Evolutionary conservation across 352 stramenopile species (phyloP).

Genomic region (Phytophthora macrochlamydospora): DNA sequence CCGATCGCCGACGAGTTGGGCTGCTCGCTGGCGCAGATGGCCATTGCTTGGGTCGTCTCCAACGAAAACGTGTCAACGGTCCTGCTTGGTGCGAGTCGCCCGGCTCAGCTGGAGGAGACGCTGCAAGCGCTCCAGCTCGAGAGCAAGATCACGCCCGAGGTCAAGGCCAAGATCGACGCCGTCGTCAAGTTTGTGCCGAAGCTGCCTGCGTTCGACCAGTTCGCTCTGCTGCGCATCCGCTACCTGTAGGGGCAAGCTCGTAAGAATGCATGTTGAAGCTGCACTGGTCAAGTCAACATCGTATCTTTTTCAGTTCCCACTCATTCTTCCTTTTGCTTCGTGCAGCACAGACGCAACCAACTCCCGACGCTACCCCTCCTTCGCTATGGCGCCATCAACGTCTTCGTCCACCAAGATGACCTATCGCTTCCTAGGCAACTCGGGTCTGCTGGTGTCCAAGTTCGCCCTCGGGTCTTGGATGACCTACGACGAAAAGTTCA

Average conservation of each 20-base stretch:
- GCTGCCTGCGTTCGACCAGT: not conserved
- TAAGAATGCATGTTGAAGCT: not conserved
- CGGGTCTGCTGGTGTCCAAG: slow-evolving; percentile 7
- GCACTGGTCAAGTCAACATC: too few species aligned
- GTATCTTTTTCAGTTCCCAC: too few species aligned
- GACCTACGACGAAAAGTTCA: slow-evolving; percentile 15
- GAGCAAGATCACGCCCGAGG: slow-evolving; percentile 14
- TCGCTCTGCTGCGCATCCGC: not conserved
- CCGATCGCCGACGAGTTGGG: slow-evolving; percentile 13
- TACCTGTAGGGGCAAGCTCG: not conserved
- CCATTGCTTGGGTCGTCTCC: slow-evolving; percentile 6
- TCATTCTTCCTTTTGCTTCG: slow-evolving; percentile 13
- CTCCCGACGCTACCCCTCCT: not conserved
- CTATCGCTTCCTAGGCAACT: slow-evolving; percentile 11
- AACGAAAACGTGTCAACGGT: slow-evolving; percentile 21
- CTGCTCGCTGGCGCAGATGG: slow-evolving; percentile 9
- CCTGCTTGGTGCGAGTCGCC: slow-evolving; percentile 14
- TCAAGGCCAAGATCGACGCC: slow-evolving; percentile 14
- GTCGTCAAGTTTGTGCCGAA: slow-evolving; percentile 4
- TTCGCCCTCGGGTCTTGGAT: slow-evolving; percentile 13
- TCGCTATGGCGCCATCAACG: slow-evolving; percentile 3
- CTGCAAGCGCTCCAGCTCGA: slow-evolving; percentile 12
- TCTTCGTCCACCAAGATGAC: slow-evolving; percentile 12
- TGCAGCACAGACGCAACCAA: not conserved
- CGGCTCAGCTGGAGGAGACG: slow-evolving; percentile 14